A percentile compares a stretch with the other conserved stretches of the same genome.
These are phyloP conservation scores for Penicillium crustosum DNA, from an alignment of 2,329 filamentous ascomycete genomes.

Conservation along the genomic window DNA sequence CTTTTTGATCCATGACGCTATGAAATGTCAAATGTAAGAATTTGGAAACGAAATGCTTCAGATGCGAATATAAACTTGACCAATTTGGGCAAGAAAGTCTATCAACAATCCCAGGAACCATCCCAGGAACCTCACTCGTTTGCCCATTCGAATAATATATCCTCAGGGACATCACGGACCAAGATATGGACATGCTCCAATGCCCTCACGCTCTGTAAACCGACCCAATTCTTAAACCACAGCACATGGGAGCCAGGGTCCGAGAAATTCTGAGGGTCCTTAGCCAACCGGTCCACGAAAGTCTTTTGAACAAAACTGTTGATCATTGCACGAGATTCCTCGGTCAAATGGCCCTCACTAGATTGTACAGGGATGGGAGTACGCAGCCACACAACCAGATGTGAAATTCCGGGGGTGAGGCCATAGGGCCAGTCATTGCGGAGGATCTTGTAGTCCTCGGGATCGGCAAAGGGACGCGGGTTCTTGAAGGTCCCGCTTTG, in stretches of 20 bases:
- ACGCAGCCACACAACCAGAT: slow-evolving; percentile 60
- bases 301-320: slow-evolving; percentile 51
- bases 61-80: neutral
- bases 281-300: slow-evolving; percentile 49
- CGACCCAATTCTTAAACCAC: slow-evolving; percentile 67
- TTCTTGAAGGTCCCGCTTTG: slow-evolving; percentile 42
- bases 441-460: slow-evolving; percentile 56
- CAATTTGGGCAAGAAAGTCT: neutral
- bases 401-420: slow-evolving; percentile 53
- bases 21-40: neutral
- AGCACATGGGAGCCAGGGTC: slow-evolving; percentile 50
- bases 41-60: neutral
- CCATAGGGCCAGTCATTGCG: slow-evolving; percentile 66
- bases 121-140: slow-evolving; percentile 26
- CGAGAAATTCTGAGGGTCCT: slow-evolving; percentile 33
- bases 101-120: neutral
- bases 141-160: slow-evolving; percentile 48
- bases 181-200: slow-evolving; percentile 60
- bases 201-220: slow-evolving; percentile 60
- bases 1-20: neutral
- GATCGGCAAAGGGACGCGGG: slow-evolving; percentile 54
- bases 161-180: slow-evolving; percentile 49
- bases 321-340: slow-evolving; percentile 50
- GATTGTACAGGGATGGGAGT: slow-evolving; percentile 50
- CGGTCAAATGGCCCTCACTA: slow-evolving; percentile 51